A percentile compares a stretch with the other conserved stretches of the same genome.
Evolutionary conservation across 805 yeast species (phyloP).

Genomic region (Komagataella pseudopastoris): DNA sequence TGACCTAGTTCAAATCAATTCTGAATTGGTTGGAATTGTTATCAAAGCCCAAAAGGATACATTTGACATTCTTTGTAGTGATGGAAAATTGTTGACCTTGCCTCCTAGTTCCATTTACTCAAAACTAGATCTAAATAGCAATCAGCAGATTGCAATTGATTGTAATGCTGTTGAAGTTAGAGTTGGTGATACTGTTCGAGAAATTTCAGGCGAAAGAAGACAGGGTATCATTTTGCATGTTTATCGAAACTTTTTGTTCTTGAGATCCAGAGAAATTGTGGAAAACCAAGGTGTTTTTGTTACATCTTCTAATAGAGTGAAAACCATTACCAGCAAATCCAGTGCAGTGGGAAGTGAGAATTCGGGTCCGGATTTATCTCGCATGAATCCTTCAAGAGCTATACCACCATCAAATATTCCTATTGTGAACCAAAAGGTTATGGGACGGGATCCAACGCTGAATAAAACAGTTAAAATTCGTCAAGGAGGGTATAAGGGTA

Average conservation of each 20-base stretch:
- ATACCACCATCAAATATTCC: slow-evolving; percentile 38
- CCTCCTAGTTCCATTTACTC: slow-evolving; percentile 76
- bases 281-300: slow-evolving; percentile 92
- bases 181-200: slow-evolving; percentile 89
- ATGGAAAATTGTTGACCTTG: slow-evolving; percentile 61
- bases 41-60: slow-evolving; percentile 82
- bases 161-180: slow-evolving; percentile 71
- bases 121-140: slow-evolving; percentile 48
- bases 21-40: slow-evolving; percentile 79
- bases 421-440: slow-evolving; percentile 33
- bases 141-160: slow-evolving; percentile 79
- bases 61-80: slow-evolving; percentile 67
- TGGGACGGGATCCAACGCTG: slow-evolving; percentile 72
- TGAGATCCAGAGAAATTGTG: slow-evolving; percentile 62
- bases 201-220: slow-evolving; percentile 68
- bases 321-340: slow-evolving; percentile 74
- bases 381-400: slow-evolving; percentile 73
- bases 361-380: slow-evolving; percentile 52
- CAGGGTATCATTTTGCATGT: slow-evolving; percentile 84
- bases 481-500: slow-evolving; percentile 90
- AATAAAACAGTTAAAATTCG: slow-evolving; percentile 78
- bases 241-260: slow-evolving; percentile 65
- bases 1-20: slow-evolving; percentile 79
- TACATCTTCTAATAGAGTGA: slow-evolving; percentile 58
- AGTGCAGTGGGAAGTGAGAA: slow-evolving; percentile 10